Evolutionary conservation across 2,329 filamentous ascomycete genomes (phyloP).

Genomic region (Zelopaecilomyces penicillatus): DNA sequence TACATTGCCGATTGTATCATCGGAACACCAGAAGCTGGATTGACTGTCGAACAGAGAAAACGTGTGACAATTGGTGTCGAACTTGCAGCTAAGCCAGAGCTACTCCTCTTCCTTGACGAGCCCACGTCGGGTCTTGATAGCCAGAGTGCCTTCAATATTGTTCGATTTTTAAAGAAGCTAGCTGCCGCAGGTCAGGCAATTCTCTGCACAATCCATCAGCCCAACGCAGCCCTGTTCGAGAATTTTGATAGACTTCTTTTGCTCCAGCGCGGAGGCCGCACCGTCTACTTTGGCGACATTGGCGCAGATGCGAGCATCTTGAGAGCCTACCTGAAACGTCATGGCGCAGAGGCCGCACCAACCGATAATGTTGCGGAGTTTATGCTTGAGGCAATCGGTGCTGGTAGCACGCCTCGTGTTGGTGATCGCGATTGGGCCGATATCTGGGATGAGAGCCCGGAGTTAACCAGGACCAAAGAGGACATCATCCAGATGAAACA

Average conservation of each 20-base stretch:
- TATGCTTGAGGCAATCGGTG: conserved; percentile 79
- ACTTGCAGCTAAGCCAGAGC: conserved; percentile 70
- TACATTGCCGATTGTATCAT: conserved; percentile 51
- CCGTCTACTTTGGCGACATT: conserved; percentile 81
- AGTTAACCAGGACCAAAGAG: conserved; percentile 58
- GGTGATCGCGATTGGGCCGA: conserved; percentile 73
- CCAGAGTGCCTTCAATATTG: conserved; percentile 66
- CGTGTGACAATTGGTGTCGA: conserved; percentile 90
- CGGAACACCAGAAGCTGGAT: conserved; percentile 56
- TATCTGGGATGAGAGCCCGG: conserved; percentile 66
- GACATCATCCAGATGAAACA: conserved; percentile 60
- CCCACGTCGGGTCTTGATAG: conserved; percentile 61
- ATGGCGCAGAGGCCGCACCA: conserved; percentile 51
- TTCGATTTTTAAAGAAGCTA: conserved; percentile 69
- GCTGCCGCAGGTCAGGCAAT: conserved; percentile 78
- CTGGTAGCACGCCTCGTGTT: conserved; percentile 62
- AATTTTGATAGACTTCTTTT: conserved; percentile 79
- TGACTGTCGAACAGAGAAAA: conserved; percentile 58
- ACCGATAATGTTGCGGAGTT: conserved; percentile 61
- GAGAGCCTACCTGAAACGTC: conserved; percentile 52
- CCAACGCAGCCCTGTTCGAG: conserved; percentile 77
- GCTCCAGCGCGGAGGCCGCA: conserved; percentile 67
- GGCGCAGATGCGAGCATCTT: conserved; percentile 64
- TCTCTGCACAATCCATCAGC: conserved; percentile 86
- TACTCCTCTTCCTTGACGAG: conserved; percentile 72